phyloP scores from a whole-genome alignment of 331 rosid genomes.

The Dryas integrifolia region DNA sequence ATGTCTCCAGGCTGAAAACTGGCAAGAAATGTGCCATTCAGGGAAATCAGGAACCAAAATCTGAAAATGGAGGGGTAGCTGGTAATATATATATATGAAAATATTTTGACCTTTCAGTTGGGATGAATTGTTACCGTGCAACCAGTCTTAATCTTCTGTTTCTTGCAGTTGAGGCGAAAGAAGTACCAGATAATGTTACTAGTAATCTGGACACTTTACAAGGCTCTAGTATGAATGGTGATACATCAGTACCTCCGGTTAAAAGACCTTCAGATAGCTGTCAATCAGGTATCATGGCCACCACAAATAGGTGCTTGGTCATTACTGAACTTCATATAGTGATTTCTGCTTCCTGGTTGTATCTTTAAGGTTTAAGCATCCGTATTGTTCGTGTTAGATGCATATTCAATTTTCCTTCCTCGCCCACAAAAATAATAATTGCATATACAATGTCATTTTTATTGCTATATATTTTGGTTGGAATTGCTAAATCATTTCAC shows the following conservation, averaged over 20 bases:
- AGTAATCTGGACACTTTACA: conserved; percentile 29
- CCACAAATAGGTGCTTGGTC: conserved; percentile 12
- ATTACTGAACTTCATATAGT: conserved; percentile 20
- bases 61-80: conserved; percentile 36
- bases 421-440: neutral
- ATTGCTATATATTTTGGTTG: neutral
- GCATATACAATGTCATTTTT: neutral
- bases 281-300: conserved; percentile 51
- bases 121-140: neutral
- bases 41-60: conserved; percentile 38
- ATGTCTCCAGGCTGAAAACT: conserved; percentile 26
- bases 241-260: conserved; percentile 47
- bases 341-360: conserved; percentile 12
- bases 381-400: conserved; percentile 10
- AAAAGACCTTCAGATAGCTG: conserved; percentile 63
- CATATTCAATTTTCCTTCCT: conserved; percentile 11
- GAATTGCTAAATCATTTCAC: neutral
- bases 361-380: conserved; percentile 11
- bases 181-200: conserved; percentile 29
- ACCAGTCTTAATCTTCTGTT: conserved; percentile 23
- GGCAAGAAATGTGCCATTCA: conserved; percentile 34
- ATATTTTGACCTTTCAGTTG: conserved; percentile 9
- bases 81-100: conserved; percentile 38
- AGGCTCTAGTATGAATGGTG: conserved; percentile 35
- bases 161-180: conserved; percentile 51